phyloP scores from a whole-genome alignment of 2,329 filamentous ascomycete genomes.

The Cordyceps javanica region DNA sequence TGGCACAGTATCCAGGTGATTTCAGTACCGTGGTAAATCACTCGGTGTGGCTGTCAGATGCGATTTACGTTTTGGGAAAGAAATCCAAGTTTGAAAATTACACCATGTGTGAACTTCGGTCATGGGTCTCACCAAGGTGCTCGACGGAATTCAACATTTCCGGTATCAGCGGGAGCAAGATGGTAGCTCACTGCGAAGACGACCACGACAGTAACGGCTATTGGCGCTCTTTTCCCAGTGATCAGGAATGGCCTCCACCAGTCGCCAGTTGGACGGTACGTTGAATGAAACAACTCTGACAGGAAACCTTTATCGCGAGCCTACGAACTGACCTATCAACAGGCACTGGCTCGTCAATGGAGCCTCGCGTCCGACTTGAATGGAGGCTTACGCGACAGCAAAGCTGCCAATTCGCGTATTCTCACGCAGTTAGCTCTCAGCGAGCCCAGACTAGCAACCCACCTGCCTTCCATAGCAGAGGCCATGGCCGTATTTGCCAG shows the following conservation, averaged over 20 bases:
- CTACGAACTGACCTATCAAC: neutral
- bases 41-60: conserved; percentile 34
- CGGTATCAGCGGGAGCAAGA: conserved; percentile 49
- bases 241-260: conserved; percentile 27
- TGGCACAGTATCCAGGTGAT: conserved; percentile 43
- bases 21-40: conserved; percentile 63
- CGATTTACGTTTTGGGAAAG: conserved; percentile 63
- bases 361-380: conserved; percentile 48
- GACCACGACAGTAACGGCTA: conserved; percentile 49
- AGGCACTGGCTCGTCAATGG: conserved; percentile 49
- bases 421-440: conserved; percentile 45
- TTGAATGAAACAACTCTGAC: neutral
- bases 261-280: conserved; percentile 44
- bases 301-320: neutral
- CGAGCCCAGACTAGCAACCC: conserved; percentile 35
- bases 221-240: conserved; percentile 30
- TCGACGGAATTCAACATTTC: conserved; percentile 56
- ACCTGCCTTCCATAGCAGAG: conserved; percentile 64
- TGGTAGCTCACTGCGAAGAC: conserved; percentile 58
- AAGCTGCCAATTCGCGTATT: conserved; percentile 54
- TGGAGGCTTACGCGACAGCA: conserved; percentile 46
- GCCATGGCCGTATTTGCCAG: conserved; percentile 64
- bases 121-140: conserved; percentile 58
- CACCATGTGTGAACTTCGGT: conserved; percentile 62
- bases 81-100: conserved; percentile 39